Percentiles rank a stretch among this genome's conserved stretches.
Conservation (phyloP, 805 yeast genomes). For the Myxozyma kluyveri region DNA sequence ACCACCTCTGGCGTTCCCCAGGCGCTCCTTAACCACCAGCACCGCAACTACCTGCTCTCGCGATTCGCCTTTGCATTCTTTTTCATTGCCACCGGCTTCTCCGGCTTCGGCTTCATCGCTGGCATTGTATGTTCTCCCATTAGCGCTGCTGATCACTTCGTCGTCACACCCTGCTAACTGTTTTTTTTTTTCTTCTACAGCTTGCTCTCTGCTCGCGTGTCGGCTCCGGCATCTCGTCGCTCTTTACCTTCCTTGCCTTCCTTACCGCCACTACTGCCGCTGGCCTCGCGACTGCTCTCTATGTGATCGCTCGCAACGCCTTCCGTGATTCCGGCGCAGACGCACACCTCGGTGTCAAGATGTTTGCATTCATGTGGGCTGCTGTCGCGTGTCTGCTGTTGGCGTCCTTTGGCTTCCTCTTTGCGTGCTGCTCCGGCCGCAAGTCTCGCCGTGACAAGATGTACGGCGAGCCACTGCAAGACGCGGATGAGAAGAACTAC, state of each 20-base stretch:
- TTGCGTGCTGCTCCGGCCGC: conserved; percentile 20
- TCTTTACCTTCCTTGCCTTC: conserved; percentile 34
- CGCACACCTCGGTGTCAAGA: conserved; percentile 33
- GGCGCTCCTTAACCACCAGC: conserved; percentile 48
- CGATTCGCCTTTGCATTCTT: conserved; percentile 67
- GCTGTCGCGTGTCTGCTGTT: conserved; percentile 40
- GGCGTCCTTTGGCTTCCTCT: conserved; percentile 35
- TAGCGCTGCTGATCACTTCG: background rate
- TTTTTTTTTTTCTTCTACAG: background rate
- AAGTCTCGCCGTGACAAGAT: conserved; percentile 3
- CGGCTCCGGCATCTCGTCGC: conserved; percentile 16
- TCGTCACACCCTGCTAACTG: background rate
- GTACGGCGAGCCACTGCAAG: conserved; percentile 17
- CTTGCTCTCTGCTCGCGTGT: conserved; percentile 23
- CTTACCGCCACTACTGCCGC: conserved; percentile 33
- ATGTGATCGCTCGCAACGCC: conserved; percentile 70
- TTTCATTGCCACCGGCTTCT: conserved; percentile 55
- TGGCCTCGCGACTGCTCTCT: conserved; percentile 64
- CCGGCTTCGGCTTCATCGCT: conserved; percentile 46
- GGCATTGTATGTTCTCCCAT: conserved; percentile 10
- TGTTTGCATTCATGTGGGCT: conserved; percentile 65
- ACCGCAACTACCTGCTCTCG: conserved; percentile 61
- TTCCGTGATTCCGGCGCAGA: conserved; percentile 45
- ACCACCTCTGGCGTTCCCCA: conserved; percentile 53
- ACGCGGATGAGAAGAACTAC: conserved; percentile 19